phyloP scores from a whole-genome alignment of 805 yeast species.

The Naumovozyma dairenensis region DNA sequence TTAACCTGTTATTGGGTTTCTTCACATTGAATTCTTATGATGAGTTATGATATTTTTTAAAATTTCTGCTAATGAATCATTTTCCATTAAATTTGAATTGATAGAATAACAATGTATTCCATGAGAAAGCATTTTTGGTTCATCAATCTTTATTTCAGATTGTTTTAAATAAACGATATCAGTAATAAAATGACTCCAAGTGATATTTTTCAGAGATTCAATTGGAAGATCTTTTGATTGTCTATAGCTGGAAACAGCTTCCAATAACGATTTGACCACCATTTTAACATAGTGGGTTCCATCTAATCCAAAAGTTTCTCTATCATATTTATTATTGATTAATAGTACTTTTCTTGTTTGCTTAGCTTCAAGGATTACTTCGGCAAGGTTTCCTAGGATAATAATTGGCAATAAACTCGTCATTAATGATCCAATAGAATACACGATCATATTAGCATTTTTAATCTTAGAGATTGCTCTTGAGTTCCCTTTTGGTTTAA shows the following conservation, averaged over 20 bases:
- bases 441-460: conserved; percentile 47
- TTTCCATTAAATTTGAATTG: conserved; percentile 18
- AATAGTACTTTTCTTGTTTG: conserved; percentile 43
- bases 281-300: conserved; percentile 51
- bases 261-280: conserved; percentile 32
- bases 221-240: conserved; percentile 13
- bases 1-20: too few species aligned
- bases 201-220: conserved; percentile 5
- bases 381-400: conserved; percentile 62
- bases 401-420: conserved; percentile 79
- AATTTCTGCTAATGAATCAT: conserved; percentile 13
- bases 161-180: conserved; percentile 49
- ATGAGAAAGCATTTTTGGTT: conserved; percentile 28
- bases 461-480: conserved; percentile 45
- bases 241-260: conserved; percentile 14
- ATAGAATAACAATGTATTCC: conserved; percentile 40
- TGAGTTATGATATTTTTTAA: conserved; percentile 5
- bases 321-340: conserved; percentile 63
- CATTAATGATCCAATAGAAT: conserved; percentile 81
- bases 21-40: background rate
- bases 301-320: conserved; percentile 66
- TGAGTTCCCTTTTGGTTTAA: conserved; percentile 61
- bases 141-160: conserved; percentile 43
- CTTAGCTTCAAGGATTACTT: conserved; percentile 36
- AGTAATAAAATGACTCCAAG: conserved; percentile 45